phyloP scores from a whole-genome alignment of 768 basidiomycete genomes.

The Kwoniella dendrophila region DNA sequence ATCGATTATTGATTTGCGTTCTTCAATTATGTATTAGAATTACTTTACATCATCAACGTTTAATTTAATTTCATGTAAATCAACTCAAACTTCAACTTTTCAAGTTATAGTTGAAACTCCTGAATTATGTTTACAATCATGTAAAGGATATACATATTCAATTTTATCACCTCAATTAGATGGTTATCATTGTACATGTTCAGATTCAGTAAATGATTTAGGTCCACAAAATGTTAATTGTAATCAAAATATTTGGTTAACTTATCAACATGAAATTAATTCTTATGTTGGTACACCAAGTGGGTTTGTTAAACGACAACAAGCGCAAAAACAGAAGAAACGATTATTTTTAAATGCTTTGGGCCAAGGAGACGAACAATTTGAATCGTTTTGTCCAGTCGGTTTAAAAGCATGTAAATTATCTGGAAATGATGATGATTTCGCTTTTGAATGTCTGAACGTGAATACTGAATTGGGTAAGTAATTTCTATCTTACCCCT shows the following conservation, averaged over 20 bases:
- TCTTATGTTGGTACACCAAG: slow-evolving; percentile 6
- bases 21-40: background rate
- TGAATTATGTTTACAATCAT: slow-evolving; percentile 7
- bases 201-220: background rate
- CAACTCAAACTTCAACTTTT: slow-evolving; percentile 5
- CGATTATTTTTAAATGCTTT: too few relatives aligned
- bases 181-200: slow-evolving; percentile 7
- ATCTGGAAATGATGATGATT: slow-evolving; percentile 9
- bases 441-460: slow-evolving; percentile 19
- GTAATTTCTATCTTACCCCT: background rate
- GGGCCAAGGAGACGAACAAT: background rate
- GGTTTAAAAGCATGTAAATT: slow-evolving; percentile 17
- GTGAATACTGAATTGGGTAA: slow-evolving; percentile 17
- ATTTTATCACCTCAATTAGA: slow-evolving; percentile 1
- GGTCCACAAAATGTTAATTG: slow-evolving; percentile 12
- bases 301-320: slow-evolving; percentile 15
- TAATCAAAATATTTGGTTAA: slow-evolving; percentile 2
- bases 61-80: background rate
- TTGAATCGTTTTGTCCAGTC: slow-evolving; percentile 10
- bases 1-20: too few relatives aligned
- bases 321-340: slow-evolving; percentile 6
- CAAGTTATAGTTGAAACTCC: slow-evolving; percentile 6
- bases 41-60: slow-evolving; percentile 14
- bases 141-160: background rate
- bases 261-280: background rate